Evolutionary conservation across 1,284 basidiomycete genomes (phyloP).

Genomic region (Golubevia pallescens): DNA sequence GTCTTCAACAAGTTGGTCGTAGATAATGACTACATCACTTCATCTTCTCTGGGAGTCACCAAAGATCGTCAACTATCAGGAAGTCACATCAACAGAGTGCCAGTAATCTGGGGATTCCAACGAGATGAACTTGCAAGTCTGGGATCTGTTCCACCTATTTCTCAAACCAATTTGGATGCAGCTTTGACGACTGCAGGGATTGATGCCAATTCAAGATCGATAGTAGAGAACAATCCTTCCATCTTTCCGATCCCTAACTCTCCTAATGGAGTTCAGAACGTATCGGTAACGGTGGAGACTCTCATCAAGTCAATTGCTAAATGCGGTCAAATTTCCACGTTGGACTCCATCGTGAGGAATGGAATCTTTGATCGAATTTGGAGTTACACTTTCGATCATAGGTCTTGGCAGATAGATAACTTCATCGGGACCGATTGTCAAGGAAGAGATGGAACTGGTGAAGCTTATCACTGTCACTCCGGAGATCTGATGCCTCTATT

Average conservation of each 20-base stretch:
- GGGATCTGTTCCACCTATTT: conserved; percentile 26
- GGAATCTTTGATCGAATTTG: conserved; percentile 11
- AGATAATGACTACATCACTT: neutral
- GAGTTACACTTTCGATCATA: conserved; percentile 12
- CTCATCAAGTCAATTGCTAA: conserved; percentile 9
- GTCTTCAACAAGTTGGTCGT: neutral
- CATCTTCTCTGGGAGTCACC: neutral
- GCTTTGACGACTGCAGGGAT: conserved; percentile 29
- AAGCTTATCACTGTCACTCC: conserved; percentile 15
- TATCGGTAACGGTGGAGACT: conserved; percentile 16
- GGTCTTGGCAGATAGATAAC: conserved; percentile 16
- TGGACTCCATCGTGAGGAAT: conserved; percentile 2
- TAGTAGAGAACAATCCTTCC: conserved; percentile 20
- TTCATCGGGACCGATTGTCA: conserved; percentile 1
- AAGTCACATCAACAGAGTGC: neutral
- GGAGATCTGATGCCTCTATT: conserved; percentile 20
- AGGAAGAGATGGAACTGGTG: neutral
- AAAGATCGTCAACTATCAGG: neutral
- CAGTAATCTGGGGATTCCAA: conserved; percentile 30
- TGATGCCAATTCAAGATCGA: conserved; percentile 18
- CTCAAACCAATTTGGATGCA: conserved; percentile 20
- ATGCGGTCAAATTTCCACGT: conserved; percentile 14
- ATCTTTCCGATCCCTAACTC: conserved; percentile 23
- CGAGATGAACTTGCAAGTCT: conserved; percentile 40
- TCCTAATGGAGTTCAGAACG: conserved; percentile 17